Conservation (phyloP, 108 stramenopile genomes). For the Skeletonema menzelii region DNA sequence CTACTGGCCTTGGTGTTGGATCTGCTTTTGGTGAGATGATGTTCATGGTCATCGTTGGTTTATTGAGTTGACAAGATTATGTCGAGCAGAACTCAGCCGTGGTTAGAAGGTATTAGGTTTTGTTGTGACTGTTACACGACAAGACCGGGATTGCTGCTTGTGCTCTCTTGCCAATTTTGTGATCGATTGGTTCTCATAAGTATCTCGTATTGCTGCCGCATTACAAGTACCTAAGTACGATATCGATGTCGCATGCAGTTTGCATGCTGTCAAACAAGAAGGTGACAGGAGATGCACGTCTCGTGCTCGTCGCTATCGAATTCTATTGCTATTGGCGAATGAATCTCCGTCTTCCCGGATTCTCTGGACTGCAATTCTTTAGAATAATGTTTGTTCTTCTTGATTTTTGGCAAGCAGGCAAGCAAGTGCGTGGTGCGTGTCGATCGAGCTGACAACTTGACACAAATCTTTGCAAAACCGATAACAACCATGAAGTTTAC, state of each 20-base stretch:
- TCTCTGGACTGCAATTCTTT: not conserved
- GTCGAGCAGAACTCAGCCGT: not conserved
- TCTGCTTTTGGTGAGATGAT: not conserved
- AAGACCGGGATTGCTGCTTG: not conserved
- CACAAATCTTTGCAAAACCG: not conserved
- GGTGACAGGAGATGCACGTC: not conserved
- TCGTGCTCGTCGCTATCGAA: not conserved
- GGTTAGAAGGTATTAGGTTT: not conserved
- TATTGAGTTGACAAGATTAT: not conserved
- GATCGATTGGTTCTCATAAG: not conserved
- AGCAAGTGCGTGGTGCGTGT: not conserved
- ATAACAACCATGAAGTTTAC: conserved; percentile 32
- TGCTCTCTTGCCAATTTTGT: not conserved
- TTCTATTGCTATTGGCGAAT: not conserved
- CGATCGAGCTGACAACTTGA: not conserved
- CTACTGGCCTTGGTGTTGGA: not conserved
- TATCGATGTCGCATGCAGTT: too few relatives aligned
- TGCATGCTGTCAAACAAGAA: not conserved
- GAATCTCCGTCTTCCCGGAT: not conserved
- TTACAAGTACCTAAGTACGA: too few relatives aligned
- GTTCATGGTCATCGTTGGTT: not conserved
- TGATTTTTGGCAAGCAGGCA: too few relatives aligned
- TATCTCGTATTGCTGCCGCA: too few relatives aligned
- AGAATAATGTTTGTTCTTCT: not conserved
- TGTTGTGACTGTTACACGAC: too few relatives aligned